These are phyloP conservation scores for Mallotus japonicus DNA, from an alignment of 441 rosid genomes.

Conservation along the genomic window DNA sequence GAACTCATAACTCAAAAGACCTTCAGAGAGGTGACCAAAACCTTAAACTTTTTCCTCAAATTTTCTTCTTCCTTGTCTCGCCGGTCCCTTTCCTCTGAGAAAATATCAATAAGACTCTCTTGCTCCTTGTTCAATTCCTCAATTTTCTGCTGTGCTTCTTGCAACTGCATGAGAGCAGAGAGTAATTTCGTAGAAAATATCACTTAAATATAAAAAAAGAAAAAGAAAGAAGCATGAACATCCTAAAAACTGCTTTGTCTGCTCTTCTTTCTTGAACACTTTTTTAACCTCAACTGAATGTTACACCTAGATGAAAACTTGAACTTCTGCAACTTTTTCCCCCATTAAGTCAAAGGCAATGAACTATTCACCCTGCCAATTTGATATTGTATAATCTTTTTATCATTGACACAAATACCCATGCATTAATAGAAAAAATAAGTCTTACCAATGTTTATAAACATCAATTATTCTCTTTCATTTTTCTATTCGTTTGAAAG, in stretches of 20 bases:
- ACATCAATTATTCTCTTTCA: background rate
- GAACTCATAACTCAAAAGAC: background rate
- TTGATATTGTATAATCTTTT: background rate
- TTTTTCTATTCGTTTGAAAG: background rate
- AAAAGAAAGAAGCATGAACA: background rate
- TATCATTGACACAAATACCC: background rate
- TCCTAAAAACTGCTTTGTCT: background rate
- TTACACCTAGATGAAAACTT: background rate
- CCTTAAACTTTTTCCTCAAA: slow-evolving; percentile 62
- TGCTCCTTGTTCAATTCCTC: slow-evolving; percentile 66
- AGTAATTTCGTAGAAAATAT: background rate
- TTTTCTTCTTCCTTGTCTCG: slow-evolving; percentile 64
- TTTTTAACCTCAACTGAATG: no score
- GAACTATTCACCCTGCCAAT: no score
- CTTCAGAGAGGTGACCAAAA: slow-evolving; percentile 10
- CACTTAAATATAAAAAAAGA: background rate
- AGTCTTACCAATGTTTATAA: background rate
- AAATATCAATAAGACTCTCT: slow-evolving; percentile 56
- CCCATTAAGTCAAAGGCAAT: no score
- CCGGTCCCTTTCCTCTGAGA: slow-evolving; percentile 72
- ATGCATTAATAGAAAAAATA: background rate
- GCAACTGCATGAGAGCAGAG: slow-evolving; percentile 38
- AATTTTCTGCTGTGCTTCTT: slow-evolving; percentile 40
- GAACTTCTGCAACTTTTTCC: background rate
- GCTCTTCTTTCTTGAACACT: background rate